phyloP scores from a whole-genome alignment of 2,329 filamentous ascomycete genomes.

The Fusarium gaditjirri region DNA sequence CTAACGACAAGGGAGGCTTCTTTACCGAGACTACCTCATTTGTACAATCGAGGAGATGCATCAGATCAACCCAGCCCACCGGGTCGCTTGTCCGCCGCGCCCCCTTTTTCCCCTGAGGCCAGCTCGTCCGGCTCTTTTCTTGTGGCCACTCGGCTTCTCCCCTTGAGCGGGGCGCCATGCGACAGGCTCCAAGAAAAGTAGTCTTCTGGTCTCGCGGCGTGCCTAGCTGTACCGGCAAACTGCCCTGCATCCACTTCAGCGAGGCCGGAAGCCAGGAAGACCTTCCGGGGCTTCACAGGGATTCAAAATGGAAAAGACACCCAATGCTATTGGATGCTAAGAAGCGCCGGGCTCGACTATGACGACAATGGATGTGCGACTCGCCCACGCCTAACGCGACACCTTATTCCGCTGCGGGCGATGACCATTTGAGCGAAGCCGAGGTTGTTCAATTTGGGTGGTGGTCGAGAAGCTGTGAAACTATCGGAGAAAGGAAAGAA shows the following conservation, averaged over 20 bases:
- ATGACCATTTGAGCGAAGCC: constrained; percentile 24
- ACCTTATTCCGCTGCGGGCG: constrained; percentile 19
- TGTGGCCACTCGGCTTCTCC: constrained; percentile 44
- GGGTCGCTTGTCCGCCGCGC: constrained; percentile 44
- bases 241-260: constrained; percentile 29
- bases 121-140: constrained; percentile 26
- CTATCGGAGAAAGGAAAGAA: background rate
- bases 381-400: constrained; percentile 41
- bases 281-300: constrained; percentile 34
- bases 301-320: constrained; percentile 22
- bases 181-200: constrained; percentile 39
- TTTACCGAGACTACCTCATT: constrained; percentile 36
- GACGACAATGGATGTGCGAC: constrained; percentile 42
- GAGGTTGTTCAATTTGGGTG: constrained; percentile 22
- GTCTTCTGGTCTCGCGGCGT: constrained; percentile 31
- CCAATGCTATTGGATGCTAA: constrained; percentile 33
- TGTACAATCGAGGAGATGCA: constrained; percentile 41
- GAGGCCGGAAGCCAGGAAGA: constrained; percentile 43
- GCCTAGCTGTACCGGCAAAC: constrained; percentile 38
- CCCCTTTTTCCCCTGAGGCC: constrained; percentile 45
- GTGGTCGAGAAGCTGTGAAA: background rate
- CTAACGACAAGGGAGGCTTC: constrained; percentile 25
- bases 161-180: constrained; percentile 46
- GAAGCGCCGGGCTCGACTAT: constrained; percentile 36
- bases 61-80: constrained; percentile 47